Conservation (phyloP, 805 yeast genomes). For the Candida maris region DNA sequence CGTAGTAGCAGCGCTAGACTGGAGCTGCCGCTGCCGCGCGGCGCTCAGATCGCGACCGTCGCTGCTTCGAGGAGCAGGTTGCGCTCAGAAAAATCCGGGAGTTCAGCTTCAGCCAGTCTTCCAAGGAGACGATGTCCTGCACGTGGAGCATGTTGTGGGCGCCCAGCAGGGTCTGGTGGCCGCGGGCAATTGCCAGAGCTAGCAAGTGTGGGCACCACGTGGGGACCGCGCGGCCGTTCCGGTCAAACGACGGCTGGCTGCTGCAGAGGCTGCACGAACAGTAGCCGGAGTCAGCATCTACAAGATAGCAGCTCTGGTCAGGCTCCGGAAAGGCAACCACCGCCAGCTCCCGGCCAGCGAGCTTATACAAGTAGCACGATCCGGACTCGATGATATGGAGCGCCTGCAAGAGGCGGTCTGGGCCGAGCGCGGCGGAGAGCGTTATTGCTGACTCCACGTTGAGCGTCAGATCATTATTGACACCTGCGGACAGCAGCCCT, state of each 20-base stretch:
- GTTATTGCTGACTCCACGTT: conserved; percentile 16
- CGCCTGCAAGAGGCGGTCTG: conserved; percentile 7
- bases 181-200: conserved; percentile 1
- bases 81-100: not conserved
- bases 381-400: conserved; percentile 11
- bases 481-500: not conserved
- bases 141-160: not conserved
- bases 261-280: conserved; percentile 1
- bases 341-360: not conserved
- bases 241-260: too few relatives aligned
- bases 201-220: conserved; percentile 7
- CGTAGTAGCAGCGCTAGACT: too few relatives aligned
- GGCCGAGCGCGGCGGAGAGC: conserved; percentile 9
- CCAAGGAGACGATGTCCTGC: not conserved
- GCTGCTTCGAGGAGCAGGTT: not conserved
- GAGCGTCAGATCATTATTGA: conserved; percentile 6
- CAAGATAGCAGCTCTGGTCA: not conserved
- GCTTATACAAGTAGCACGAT: conserved; percentile 3
- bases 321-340: not conserved
- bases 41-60: not conserved
- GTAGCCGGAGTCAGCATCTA: not conserved
- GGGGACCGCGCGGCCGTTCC: too few relatives aligned
- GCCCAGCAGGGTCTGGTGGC: not conserved
- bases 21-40: too few relatives aligned
- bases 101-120: conserved; percentile 1